Percentiles rank a stretch among this genome's conserved stretches.
phyloP scores from a whole-genome alignment of 1,139 yeast species.

The Yamadazyma mexicana region DNA sequence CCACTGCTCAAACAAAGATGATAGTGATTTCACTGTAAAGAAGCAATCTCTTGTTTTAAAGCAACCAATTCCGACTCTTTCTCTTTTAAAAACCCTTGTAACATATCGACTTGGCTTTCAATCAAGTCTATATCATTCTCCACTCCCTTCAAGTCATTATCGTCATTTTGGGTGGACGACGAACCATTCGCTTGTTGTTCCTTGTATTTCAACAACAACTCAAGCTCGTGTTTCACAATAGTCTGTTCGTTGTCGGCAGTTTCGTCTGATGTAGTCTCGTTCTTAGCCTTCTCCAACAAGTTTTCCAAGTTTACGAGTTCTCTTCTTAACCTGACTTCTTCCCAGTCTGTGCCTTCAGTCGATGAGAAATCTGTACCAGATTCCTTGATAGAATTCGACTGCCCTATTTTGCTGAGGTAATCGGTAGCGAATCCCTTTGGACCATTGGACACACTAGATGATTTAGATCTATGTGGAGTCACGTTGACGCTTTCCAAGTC shows the following conservation, averaged over 20 bases:
- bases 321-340: conserved; percentile 78
- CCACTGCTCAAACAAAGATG: too few species aligned
- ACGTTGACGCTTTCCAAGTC: conserved; percentile 41
- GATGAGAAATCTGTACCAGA: conserved; percentile 75
- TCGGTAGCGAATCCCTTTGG: conserved; percentile 38
- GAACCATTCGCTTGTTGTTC: conserved; percentile 29
- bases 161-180: conserved; percentile 11
- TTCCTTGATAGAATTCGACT: conserved; percentile 50
- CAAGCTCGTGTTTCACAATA: conserved; percentile 68
- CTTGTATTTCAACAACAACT: conserved; percentile 76
- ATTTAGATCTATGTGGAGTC: conserved; percentile 9
- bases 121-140: conserved; percentile 63
- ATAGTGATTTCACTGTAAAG: neutral
- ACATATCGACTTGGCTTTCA: conserved; percentile 61
- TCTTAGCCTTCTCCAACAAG: conserved; percentile 59
- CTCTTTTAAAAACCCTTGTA: conserved; percentile 54
- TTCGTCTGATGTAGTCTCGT: conserved; percentile 35
- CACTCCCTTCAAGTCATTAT: conserved; percentile 40
- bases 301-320: conserved; percentile 74
- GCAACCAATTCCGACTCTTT: conserved; percentile 52
- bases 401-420: conserved; percentile 44
- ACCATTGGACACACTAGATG: conserved; percentile 17
- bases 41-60: conserved; percentile 36
- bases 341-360: conserved; percentile 82
- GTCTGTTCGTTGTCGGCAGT: conserved; percentile 24